A percentile compares a stretch with the other conserved stretches of the same genome.
Evolutionary conservation across 441 rosid species (phyloP).

Genomic region (Cnidoscolus chayamansa): DNA sequence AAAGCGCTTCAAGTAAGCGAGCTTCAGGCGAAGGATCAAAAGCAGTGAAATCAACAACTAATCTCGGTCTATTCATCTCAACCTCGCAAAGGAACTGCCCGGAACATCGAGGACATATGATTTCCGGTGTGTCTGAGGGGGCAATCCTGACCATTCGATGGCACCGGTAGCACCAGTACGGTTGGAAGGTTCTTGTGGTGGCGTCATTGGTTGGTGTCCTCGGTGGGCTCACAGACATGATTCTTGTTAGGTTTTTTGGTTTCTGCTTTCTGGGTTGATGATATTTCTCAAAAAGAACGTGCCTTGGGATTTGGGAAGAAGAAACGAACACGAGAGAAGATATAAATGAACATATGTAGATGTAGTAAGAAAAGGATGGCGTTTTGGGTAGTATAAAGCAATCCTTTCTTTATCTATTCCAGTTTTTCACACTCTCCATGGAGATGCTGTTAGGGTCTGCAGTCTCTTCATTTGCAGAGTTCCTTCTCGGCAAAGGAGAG

Average conservation of each 20-base stretch:
- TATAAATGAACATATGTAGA: background rate
- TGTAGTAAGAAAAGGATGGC: constrained; percentile 28
- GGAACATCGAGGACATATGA: constrained; percentile 55
- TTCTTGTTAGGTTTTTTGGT: background rate
- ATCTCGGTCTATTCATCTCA: constrained; percentile 41
- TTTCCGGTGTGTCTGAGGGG: constrained; percentile 37
- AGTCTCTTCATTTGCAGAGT: background rate
- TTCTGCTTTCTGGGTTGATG: background rate
- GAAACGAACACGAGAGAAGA: background rate
- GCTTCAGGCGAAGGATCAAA: constrained; percentile 71
- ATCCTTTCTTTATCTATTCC: constrained; percentile 11
- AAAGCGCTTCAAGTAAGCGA: constrained; percentile 67
- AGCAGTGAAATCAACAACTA: constrained; percentile 50
- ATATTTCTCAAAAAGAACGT: background rate
- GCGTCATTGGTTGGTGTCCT: constrained; percentile 20
- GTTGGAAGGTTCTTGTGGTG: constrained; percentile 32
- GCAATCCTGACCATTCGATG: constrained; percentile 53
- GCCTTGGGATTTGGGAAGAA: background rate
- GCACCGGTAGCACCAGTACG: constrained; percentile 83
- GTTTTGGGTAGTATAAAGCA: constrained; percentile 27
- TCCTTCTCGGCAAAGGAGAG: constrained; percentile 25
- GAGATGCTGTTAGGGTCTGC: constrained; percentile 12
- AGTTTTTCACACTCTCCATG: background rate
- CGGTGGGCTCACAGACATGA: constrained; percentile 52
- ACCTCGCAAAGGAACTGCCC: constrained; percentile 56